Percentiles rank a stretch among this genome's conserved stretches.
Conservation (phyloP, 768 basidiomycete genomes). For the Cystofilobasidium capitatum region DNA sequence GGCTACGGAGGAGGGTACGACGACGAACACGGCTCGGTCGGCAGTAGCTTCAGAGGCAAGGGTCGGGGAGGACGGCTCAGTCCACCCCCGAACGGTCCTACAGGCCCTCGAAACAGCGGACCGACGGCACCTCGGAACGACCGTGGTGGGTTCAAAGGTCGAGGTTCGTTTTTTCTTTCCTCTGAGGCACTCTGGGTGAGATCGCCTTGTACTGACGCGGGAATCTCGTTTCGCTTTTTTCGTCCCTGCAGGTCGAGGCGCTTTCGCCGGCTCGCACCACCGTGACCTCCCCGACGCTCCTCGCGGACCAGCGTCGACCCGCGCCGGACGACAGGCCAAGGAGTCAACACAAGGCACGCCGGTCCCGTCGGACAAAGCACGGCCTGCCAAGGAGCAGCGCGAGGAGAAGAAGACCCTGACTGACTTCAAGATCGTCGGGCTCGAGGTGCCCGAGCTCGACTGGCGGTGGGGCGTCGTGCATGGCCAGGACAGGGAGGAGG, state of each 20-base stretch:
- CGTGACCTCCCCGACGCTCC: slow-evolving; percentile 19
- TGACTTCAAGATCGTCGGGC: slow-evolving; percentile 91
- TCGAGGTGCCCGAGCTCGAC: slow-evolving; percentile 67
- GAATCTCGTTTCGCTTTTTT: neutral
- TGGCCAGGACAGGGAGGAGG: slow-evolving; percentile 28
- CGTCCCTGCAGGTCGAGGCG: slow-evolving; percentile 28
- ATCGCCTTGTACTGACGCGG: neutral
- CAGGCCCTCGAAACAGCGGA: slow-evolving; percentile 15
- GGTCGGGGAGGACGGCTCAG: slow-evolving; percentile 5
- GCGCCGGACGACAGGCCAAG: slow-evolving; percentile 26
- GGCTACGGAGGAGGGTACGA: slow-evolving; percentile 11
- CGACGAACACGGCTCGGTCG: neutral
- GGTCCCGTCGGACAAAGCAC: slow-evolving; percentile 11
- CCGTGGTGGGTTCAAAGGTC: slow-evolving; percentile 15
- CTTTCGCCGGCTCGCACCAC: neutral
- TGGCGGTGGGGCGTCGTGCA: slow-evolving; percentile 72
- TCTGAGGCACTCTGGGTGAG: no score
- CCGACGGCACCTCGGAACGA: slow-evolving; percentile 18
- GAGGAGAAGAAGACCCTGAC: slow-evolving; percentile 70
- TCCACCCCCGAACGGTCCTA: slow-evolving; percentile 1
- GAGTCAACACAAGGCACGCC: neutral
- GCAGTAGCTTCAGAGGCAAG: slow-evolving; percentile 2
- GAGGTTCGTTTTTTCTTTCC: slow-evolving; percentile 14
- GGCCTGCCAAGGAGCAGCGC: slow-evolving; percentile 30
- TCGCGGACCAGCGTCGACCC: slow-evolving; percentile 17